phyloP scores from a whole-genome alignment of 768 basidiomycete species.

The Tricholoma hemisulphureum region DNA sequence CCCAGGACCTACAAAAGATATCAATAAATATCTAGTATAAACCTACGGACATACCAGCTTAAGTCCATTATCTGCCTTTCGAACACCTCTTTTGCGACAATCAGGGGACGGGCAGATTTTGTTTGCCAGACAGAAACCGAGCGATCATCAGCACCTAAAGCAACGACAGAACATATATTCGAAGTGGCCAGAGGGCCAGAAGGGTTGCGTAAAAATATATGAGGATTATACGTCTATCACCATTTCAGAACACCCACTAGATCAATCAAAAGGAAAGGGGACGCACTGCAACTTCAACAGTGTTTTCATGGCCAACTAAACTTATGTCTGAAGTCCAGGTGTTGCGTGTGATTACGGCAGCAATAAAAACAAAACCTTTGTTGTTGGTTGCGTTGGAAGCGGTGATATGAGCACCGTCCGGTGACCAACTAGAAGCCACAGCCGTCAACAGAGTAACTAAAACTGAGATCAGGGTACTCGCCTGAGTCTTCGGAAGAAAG shows the following conservation, averaged over 20 bases:
- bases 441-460: not conserved
- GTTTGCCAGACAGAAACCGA: conserved; percentile 97
- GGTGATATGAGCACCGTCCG: conserved; percentile 97
- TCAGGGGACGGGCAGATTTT: conserved; percentile 83
- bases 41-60: conserved; percentile 66
- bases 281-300: conserved; percentile 90
- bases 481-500: conserved; percentile 92
- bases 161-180: conserved; percentile 90
- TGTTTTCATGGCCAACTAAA: conserved; percentile 95
- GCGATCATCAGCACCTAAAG: conserved; percentile 90
- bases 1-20: conserved; percentile 69
- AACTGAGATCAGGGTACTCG: conserved; percentile 24
- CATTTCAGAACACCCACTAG: not conserved
- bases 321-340: conserved; percentile 92
- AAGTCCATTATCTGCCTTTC: conserved; percentile 94
- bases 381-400: conserved; percentile 97
- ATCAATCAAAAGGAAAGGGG: not conserved
- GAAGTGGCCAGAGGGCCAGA: conserved; percentile 64
- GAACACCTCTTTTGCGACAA: conserved; percentile 92
- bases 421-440: conserved; percentile 79
- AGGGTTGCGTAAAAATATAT: conserved; percentile 84
- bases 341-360: conserved; percentile 88
- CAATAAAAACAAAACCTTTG: conserved; percentile 94
- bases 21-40: conserved; percentile 1
- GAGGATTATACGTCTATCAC: conserved; percentile 85